Base-by-base conservation (phyloP, 169 alveolate genomes). In the Plasmodium coatneyi region DNA sequence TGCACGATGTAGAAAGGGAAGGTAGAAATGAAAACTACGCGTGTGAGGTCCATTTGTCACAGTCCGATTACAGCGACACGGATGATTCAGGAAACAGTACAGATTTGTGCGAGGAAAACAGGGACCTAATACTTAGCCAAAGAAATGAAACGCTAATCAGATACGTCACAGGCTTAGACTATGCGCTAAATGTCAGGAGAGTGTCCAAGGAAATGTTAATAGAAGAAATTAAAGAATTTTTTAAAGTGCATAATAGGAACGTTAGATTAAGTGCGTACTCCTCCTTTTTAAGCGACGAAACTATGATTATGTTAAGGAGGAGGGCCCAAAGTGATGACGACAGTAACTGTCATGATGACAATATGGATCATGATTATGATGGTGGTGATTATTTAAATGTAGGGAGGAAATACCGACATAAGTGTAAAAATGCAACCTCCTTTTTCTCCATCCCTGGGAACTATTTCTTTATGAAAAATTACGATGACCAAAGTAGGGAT, bases 181-280 rank as follows among this genome's bases (percentile, higher is more conserved):
- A 91, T 56, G 46, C 80, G 12, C 80, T 91, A 43, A 91, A 91
- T 80, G 71, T 91, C 43, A 91, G 84, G 56, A 81, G 91, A 82
- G 60, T 91, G 16, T 91, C 95, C 71, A 80, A 36, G 25, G 84
- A 76, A 41, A 5, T 80, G 4, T 78, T 91, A 81, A 81, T 91
- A 3, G 80, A 71, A 56, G 92, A 91, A 81, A 91, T 91, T 70
- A 91, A 91, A n/a, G 72, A 91, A 34, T 91, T 91, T 71, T 91
- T 80, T 71, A 91, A 32, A 56, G 74, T 91, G 1, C 95, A 91
- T 49, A 91, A 91, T 56, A 91, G 72, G 36, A 71, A 41, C 41
- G 82, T 91, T 16, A 80, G 36, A 71, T 52, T 91, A 70, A 39
- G 74, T 60, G 92, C 80, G 12, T 91, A 91, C 78, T 80, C 95